Base-by-base conservation (phyloP, 192 early-diverging fungal species). In the Diversispora epigaea region DNA sequence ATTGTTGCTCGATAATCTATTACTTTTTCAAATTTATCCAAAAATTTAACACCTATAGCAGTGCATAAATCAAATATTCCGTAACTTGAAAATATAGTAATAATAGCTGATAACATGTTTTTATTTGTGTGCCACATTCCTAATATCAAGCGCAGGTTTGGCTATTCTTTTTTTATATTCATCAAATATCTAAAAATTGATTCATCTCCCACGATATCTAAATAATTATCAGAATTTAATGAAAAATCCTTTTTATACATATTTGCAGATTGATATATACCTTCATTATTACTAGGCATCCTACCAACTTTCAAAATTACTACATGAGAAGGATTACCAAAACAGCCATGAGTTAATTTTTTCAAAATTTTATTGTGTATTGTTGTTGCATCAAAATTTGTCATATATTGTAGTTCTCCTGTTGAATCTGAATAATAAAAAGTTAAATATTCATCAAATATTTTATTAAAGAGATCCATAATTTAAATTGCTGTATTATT, bases 11-110 rank as follows among this genome's bases (percentile, higher is more conserved):
- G 0, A 45, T 68, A 68, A 68, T 50, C 46, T 47, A 47, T 15
- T 39, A 68, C 46, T 4, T 68, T 47, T 21, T 68, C 65, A 68
- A 68, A 50, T 49, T 68, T 68, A 41, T 68, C 66, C 25, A 68
- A 11, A 6, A 49, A 49, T 68, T 47, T 45, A 12, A 68, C 39
- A 68, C 17, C 2, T n/a, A 56, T 56, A 21, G 17, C 55, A 56
- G n/a, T 19, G 3, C 1, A 0, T 0, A 56, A 19, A 56, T 56
- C 55, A 19, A 19, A 56, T 0, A 56, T 56, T 19, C 1, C 4
- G n/a, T 56, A 56, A 19, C n/a, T 56, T 56, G 8, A 56, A 11
- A 56, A n/a, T 56, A 56, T 56, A 21, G 22, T 17, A 56, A 56
- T 56, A 56, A 56, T 7, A n/a, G 55, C 17, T 56, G 8, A 56